phyloP scores from a whole-genome alignment of 257 asterid genomes.

The Haberlea rhodopensis region DNA sequence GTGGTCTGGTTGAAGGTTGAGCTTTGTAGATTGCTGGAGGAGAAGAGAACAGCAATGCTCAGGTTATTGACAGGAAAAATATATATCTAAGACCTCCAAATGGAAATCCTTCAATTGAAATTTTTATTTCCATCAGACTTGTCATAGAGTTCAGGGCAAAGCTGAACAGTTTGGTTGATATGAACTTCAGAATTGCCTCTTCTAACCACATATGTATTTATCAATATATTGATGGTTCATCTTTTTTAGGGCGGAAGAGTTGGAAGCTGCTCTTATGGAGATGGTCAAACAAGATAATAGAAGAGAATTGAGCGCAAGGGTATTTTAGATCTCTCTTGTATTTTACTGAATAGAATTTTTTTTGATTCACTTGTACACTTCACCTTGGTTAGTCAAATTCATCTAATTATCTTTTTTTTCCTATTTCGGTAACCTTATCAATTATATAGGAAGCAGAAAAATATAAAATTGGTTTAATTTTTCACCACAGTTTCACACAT shows the following conservation, averaged over 20 bases:
- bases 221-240: conserved; percentile 16
- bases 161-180: neutral
- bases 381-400: neutral
- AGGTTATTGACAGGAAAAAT: conserved; percentile 43
- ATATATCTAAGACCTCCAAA: conserved; percentile 8
- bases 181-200: neutral
- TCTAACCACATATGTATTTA: neutral
- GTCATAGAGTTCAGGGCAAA: conserved; percentile 9
- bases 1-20: conserved; percentile 88
- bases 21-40: conserved; percentile 76
- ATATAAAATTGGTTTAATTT: neutral
- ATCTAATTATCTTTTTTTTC: neutral
- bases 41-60: conserved; percentile 75
- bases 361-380: conserved; percentile 2
- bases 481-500: neutral
- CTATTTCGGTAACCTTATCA: no score
- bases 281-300: conserved; percentile 79
- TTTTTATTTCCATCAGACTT: neutral
- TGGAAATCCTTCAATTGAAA: conserved; percentile 6
- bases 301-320: conserved; percentile 82
- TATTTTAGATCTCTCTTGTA: conserved; percentile 30
- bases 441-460: no score
- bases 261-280: conserved; percentile 92
- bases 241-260: conserved; percentile 73
- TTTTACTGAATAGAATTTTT: conserved; percentile 16